Evolutionary conservation across 768 basidiomycete genomes (phyloP), one percentile per base, ranked within the genome.

Genomic region (Suillus occidentalis): DNA sequence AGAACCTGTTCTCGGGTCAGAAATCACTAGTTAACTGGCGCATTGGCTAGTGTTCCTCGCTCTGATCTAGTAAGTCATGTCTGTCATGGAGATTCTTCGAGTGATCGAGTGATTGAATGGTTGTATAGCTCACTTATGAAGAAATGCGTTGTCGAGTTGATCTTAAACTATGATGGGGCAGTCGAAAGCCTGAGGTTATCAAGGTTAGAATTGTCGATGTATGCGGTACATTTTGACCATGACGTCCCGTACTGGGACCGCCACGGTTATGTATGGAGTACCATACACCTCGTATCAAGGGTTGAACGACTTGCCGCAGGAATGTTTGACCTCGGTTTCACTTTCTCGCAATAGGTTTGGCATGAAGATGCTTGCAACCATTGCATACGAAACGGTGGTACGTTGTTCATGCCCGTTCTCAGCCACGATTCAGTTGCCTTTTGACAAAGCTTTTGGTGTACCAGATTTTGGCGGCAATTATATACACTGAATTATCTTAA

Each of bases 161-260:
- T 85, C 84, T 72, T 87, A 86, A 52, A 85, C 68, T 45, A 87
- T 67, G 67, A 87, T 76, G 6, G 84, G 84, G 59, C 82, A 82
- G 39, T 66, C 52, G 62, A 75, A 68, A 49, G 47, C 22, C 47
- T 22, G 14, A 47, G 34, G 6, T 8, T 8, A 36, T 36, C 34
- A 36, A 36, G 34, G 34, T 36, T 7, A 36, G 8, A 7, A 8
- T 36, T 36, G 8, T 7, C 6, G 34, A 36, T 36, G n/a, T 22
- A 22, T 25, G 49, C 6, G 49, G 14, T 50, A 0, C 25, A 25
- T 14, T 5, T 14, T 25, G 22, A 50, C 22, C 49, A 25, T 50
- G 22, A 25, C 3, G 14, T 25, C 47, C 10, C 47, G 76, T 67
- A 2, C 86, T 84, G 16, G 85, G 85, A 8, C 85, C 85, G 16